Evolutionary conservation across 352 stramenopile species (phyloP), one percentile per base, ranked within the genome.

Genomic region (Pythium folliculosum): DNA sequence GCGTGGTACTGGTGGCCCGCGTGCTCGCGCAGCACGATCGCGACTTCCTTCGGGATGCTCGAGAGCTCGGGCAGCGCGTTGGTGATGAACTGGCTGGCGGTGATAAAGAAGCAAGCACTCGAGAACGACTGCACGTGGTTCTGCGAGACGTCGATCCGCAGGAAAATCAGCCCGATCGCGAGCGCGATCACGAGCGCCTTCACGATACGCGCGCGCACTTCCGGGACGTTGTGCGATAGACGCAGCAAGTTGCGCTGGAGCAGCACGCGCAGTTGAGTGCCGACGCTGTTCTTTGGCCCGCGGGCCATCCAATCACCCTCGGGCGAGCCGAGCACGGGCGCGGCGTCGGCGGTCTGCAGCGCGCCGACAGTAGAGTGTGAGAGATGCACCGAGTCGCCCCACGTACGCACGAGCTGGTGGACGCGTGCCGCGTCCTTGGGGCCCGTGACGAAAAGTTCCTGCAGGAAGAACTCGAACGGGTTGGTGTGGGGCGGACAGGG

Each of bases 91-190:
- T 44, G 44, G 3, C 14, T 52, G 21, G n/a, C 43, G 9, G 38
- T 52, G 0, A 71, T 55, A 48, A 71, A 71, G 70, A 84, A 88
- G 57, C 82, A 81, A 10, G 60, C 66, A 38, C 80, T 77, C 0
- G 66, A n/a, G 40, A 82, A 78, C 57, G 82, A 77, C 60, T 88
- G 80, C 47, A 85, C 78, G 9, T 77, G 67, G 17, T 76, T 67
- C 47, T 83, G 74, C 14, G 78, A 25, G 7, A 80, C 37, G 12
- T 84, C 70, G 16, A 86, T 56, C 21, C 35, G 57, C 16, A 55
- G 30, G 25, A 68, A 72, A 14, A 72, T 52, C 21, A 76, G 44
- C 16, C 57, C 50, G 40, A 78, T 69, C 37, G 73, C 63, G 30
- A 78, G 21, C 47, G 61, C 50, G 49, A 78, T 69, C 37, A 76